Conservation (phyloP, 2,329 filamentous ascomycete species). For the Colletotrichum viniferum region DNA sequence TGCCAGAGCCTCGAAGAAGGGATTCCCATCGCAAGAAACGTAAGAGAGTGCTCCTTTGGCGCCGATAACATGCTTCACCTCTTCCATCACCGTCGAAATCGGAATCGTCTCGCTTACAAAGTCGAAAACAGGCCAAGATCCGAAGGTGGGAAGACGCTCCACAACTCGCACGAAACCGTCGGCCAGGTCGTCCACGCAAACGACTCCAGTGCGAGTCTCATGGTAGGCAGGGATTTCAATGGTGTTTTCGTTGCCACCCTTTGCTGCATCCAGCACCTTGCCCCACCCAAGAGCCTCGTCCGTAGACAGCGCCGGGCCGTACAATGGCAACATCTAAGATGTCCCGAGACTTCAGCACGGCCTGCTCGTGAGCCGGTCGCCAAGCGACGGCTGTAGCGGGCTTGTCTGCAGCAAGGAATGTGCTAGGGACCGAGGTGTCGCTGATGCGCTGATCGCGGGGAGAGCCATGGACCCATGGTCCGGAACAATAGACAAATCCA, state of each 20-base stretch:
- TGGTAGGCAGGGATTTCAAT: background rate
- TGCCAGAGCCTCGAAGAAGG: background rate
- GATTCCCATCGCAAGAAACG: background rate
- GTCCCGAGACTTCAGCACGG: background rate
- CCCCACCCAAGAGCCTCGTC: background rate
- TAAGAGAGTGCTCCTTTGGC: background rate
- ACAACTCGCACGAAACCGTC: background rate
- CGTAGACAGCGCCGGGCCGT: background rate
- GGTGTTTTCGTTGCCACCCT: background rate
- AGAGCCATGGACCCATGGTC: background rate
- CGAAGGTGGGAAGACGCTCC: background rate
- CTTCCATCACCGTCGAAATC: background rate
- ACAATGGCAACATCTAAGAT: background rate
- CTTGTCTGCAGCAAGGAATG: background rate
- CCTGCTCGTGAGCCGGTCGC: background rate
- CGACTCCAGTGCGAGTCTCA: background rate
- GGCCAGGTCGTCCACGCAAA: background rate
- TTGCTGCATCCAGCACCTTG: background rate
- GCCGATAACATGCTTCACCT: background rate
- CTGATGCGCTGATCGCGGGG: background rate
- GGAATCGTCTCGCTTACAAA: background rate
- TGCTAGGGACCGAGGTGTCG: background rate
- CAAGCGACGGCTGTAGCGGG: background rate
- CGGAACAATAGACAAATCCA: background rate
- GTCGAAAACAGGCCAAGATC: background rate